These are phyloP conservation scores for Chlorophyllum brunneum DNA, from an alignment of 768 basidiomycete species.

Conservation along the genomic window DNA sequence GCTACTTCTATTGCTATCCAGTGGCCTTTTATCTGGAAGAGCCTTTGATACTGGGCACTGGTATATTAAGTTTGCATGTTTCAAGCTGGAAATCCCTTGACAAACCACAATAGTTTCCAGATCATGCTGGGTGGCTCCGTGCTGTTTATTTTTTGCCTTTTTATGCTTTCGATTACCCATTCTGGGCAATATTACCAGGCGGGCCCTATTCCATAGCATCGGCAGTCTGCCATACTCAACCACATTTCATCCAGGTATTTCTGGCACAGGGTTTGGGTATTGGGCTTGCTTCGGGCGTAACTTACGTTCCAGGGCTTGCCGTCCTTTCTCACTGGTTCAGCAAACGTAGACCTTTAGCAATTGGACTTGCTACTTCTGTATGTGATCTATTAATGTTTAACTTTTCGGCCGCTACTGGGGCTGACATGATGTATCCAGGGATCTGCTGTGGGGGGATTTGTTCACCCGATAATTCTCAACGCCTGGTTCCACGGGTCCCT, in stretches of 20 bases:
- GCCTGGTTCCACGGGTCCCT: constrained; percentile 39
- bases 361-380: constrained; percentile 33
- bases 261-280: constrained; percentile 43
- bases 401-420: background rate
- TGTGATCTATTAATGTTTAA: background rate
- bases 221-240: background rate
- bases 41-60: constrained; percentile 50
- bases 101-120: constrained; percentile 28
- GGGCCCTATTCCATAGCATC: background rate
- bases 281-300: constrained; percentile 48
- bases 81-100: background rate
- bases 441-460: constrained; percentile 54
- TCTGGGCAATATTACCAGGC: constrained; percentile 38
- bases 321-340: constrained; percentile 36
- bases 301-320: constrained; percentile 43
- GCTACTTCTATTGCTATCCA: constrained; percentile 39
- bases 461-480: constrained; percentile 66
- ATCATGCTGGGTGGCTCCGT: constrained; percentile 41
- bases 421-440: constrained; percentile 23
- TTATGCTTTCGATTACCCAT: constrained; percentile 42
- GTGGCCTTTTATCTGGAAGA: constrained; percentile 42
- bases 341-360: constrained; percentile 28
- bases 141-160: constrained; percentile 41
- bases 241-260: constrained; percentile 33
- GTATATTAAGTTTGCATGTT: background rate